Percentiles rank a stretch among this genome's conserved stretches.
phyloP scores from a whole-genome alignment of 1,284 basidiomycete genomes.

The Cryptococcus maquisensis region DNA sequence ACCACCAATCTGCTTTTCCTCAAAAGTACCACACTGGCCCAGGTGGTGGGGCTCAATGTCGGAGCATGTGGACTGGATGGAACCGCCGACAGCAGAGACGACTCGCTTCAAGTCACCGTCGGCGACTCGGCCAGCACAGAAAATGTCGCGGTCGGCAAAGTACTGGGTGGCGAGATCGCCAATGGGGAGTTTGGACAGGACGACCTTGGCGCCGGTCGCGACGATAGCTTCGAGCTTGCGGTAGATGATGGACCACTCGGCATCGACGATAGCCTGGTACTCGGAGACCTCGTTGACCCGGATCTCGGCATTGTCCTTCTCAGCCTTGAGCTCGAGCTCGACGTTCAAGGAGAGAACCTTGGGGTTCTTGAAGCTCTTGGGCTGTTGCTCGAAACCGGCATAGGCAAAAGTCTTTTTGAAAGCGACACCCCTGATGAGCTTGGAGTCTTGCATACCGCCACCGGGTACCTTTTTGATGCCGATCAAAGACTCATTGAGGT shows the following conservation, averaged over 20 bases:
- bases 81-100: slow-evolving; percentile 91
- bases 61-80: slow-evolving; percentile 90
- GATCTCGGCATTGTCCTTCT: slow-evolving; percentile 99
- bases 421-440: slow-evolving; percentile 82
- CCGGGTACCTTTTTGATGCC: slow-evolving; percentile 99
- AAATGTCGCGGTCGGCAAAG: slow-evolving; percentile 98
- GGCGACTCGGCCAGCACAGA: slow-evolving; percentile 95
- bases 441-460: slow-evolving; percentile 95
- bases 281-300: slow-evolving; percentile 93
- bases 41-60: slow-evolving; percentile 88
- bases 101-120: slow-evolving; percentile 89
- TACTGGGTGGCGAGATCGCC: slow-evolving; percentile 98
- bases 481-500: slow-evolving; percentile 93
- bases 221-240: slow-evolving; percentile 95
- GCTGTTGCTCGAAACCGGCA: slow-evolving; percentile 98
- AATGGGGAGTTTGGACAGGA: slow-evolving; percentile 96
- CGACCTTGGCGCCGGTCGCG: slow-evolving; percentile 93
- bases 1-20: slow-evolving; percentile 94
- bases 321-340: slow-evolving; percentile 97
- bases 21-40: slow-evolving; percentile 84
- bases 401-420: slow-evolving; percentile 99
- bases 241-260: slow-evolving; percentile 99
- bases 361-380: slow-evolving; percentile 85
- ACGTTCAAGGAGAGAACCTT: slow-evolving; percentile 94
- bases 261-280: slow-evolving; percentile 98